Percentiles rank a stretch among this genome's conserved stretches.
These are phyloP conservation scores for Fusarium redolens DNA, from an alignment of 2,329 filamentous ascomycete genomes.

Conservation along the genomic window DNA sequence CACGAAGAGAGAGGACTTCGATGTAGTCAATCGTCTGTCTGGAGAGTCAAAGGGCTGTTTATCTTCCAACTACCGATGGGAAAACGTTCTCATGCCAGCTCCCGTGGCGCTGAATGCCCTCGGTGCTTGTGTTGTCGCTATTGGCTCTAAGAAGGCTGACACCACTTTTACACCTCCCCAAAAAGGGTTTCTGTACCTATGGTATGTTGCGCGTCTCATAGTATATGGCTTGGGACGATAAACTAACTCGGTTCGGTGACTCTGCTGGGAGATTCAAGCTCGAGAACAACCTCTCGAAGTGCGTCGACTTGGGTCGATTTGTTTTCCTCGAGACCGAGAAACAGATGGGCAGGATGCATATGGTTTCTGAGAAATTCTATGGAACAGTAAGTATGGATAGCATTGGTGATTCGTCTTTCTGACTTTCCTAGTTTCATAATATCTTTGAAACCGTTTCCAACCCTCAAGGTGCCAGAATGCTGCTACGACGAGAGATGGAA, in stretches of 20 bases:
- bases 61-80: background rate
- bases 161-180: background rate
- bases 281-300: background rate
- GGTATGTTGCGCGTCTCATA: background rate
- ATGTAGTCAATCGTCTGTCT: background rate
- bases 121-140: background rate
- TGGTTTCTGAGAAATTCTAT: background rate
- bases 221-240: background rate
- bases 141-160: background rate
- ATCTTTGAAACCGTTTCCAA: background rate
- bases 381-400: background rate
- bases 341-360: background rate
- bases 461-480: background rate
- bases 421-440: background rate
- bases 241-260: background rate
- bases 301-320: background rate
- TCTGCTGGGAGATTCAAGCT: background rate
- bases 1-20: background rate
- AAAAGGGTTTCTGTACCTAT: background rate
- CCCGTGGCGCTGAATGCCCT: background rate
- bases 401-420: background rate
- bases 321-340: background rate
- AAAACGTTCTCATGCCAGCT: background rate
- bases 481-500: background rate
- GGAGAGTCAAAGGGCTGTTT: background rate